Evolutionary conservation across 2,329 filamentous ascomycete genomes (phyloP), one percentile per base, ranked within the genome.

Genomic region (Metarhizium humberi): DNA sequence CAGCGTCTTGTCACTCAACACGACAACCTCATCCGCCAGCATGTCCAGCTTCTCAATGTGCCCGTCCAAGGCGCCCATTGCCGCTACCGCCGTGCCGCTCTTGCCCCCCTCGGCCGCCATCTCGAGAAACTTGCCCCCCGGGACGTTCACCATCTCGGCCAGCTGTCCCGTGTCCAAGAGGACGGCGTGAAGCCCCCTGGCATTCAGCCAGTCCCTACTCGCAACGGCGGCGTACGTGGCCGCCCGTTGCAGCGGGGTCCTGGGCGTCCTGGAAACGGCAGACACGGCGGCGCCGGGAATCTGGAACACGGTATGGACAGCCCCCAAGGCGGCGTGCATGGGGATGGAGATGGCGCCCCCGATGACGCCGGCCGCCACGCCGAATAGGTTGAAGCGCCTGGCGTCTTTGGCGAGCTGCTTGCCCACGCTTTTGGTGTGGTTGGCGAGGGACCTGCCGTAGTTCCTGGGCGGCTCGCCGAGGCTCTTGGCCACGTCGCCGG

Each of bases 151-250:
- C 6, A 65, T 56, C 3, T 65, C 58, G 0, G 66, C 68, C 1
- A 71, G 55, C 11, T 68, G 64, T 0, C 59, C 57, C 1, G 67
- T 64, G n/a, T 72, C 69, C 3, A 75, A 51, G 25, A 77, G 38
- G 6, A 59, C 61, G 0, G 72, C 72, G 10, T 70, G 61, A 3
- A 78, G 60, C 0, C 74, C 71, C 3, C 75, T 64, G 18, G 61
- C 59, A 16, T 65, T 57, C 11, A 78, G 58, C 75, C 75, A 78
- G 54, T 77, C 67, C 48, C 63, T 61, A 52, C 76, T 77, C 1
- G 73, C 74, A 0, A 73, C 73, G 3, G 64, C 63, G 0, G 70
- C 62, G 51, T 78, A 78, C 0, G 71, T 71, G 4, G 65, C 63
- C 0, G 73, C 75, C 10, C 76, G 62, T 57, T 75, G 70, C 2